Evolutionary conservation across 768 basidiomycete genomes (phyloP).

Genomic region (Daedaleopsis nitida): DNA sequence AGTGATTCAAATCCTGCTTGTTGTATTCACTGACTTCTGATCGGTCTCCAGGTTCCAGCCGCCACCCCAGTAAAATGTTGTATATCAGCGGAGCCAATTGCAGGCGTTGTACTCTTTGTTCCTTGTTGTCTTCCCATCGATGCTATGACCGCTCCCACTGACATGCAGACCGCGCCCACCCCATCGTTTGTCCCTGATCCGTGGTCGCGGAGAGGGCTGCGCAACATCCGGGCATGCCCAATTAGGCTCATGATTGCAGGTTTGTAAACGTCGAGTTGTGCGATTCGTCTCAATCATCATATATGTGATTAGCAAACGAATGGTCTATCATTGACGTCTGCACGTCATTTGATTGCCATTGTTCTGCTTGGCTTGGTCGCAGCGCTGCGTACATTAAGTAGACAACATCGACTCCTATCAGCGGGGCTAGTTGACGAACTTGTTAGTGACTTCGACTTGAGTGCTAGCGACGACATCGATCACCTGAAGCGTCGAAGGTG

Average conservation of each 20-base stretch:
- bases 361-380: too few relatives aligned
- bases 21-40: constrained; percentile 3
- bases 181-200: neutral
- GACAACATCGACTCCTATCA: too few relatives aligned
- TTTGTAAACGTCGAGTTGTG: neutral
- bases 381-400: too few relatives aligned
- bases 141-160: constrained; percentile 17
- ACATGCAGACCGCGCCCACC: constrained; percentile 1
- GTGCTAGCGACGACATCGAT: too few relatives aligned
- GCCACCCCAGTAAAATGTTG: constrained; percentile 42
- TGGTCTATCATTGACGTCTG: too few relatives aligned
- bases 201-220: neutral
- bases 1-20: neutral
- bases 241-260: neutral
- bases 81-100: constrained; percentile 8
- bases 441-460: too few relatives aligned
- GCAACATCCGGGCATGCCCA: neutral
- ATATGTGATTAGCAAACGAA: too few relatives aligned
- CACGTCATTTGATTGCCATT: too few relatives aligned
- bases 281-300: too few relatives aligned
- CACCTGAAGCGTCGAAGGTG: too few relatives aligned
- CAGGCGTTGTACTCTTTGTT: constrained; percentile 25
- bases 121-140: constrained; percentile 12
- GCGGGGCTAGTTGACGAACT: too few relatives aligned
- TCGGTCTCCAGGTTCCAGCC: constrained; percentile 45